Conservation (phyloP, 2,329 filamentous ascomycete species). For the Pseudogymnoascus pannorum region DNA sequence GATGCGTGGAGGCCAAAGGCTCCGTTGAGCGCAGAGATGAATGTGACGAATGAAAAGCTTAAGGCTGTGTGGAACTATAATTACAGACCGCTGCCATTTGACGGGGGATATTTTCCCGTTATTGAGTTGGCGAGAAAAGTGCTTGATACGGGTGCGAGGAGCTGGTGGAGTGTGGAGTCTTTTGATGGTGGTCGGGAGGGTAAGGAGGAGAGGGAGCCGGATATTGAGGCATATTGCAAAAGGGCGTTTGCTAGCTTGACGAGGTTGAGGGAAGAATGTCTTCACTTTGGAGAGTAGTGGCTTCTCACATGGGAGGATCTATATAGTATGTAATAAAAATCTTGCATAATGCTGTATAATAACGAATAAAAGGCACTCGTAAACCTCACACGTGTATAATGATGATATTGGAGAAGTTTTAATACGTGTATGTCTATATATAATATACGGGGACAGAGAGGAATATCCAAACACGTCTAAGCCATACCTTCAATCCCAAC, state of each 20-base stretch:
- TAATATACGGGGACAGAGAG: not conserved
- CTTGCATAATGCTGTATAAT: not conserved
- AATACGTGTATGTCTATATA: not conserved
- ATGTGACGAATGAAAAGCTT: slow-evolving; percentile 49
- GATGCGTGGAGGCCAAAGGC: slow-evolving; percentile 60
- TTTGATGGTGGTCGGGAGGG: slow-evolving; percentile 55
- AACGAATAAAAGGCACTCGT: not conserved
- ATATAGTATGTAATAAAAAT: not conserved
- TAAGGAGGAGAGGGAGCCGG: slow-evolving; percentile 43
- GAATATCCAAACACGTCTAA: not conserved
- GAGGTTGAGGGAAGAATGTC: not conserved
- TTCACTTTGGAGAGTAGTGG: not conserved
- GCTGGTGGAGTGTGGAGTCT: slow-evolving; percentile 62
- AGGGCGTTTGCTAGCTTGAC: slow-evolving; percentile 36
- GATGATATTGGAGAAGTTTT: not conserved
- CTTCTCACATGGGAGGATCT: not conserved
- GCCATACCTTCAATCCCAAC: not conserved
- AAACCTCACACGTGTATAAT: not conserved
- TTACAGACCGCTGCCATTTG: slow-evolving; percentile 60
- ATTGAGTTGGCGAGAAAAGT: slow-evolving; percentile 58
- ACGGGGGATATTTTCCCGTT: slow-evolving; percentile 64
- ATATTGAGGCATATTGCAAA: slow-evolving; percentile 40
- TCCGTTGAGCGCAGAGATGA: slow-evolving; percentile 44
- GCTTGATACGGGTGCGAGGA: slow-evolving; percentile 55
- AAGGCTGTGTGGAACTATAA: slow-evolving; percentile 65